Conservation (phyloP, 179 eudicot species). For the Beta lomatogona region DNA sequence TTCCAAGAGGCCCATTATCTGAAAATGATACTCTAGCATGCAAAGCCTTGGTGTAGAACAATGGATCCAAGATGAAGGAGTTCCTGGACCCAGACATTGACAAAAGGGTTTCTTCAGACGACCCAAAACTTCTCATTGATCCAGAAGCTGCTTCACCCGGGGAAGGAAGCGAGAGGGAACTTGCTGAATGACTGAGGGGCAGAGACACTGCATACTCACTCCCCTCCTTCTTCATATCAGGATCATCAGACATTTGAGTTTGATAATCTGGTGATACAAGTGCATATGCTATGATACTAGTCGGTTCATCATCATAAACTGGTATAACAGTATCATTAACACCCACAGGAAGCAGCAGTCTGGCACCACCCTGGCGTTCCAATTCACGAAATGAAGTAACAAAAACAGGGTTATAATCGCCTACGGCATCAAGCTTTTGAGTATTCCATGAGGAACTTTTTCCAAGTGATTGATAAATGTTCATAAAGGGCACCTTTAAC, state of each 20-base stretch:
- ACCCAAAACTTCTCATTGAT: conserved; percentile 48
- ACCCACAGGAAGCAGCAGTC: conserved; percentile 68
- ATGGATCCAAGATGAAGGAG: conserved; percentile 55
- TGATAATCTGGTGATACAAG: conserved; percentile 73
- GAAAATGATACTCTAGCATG: conserved; percentile 67
- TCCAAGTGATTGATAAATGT: conserved; percentile 50
- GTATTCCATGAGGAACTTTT: conserved; percentile 39
- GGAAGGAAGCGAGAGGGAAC: conserved; percentile 44
- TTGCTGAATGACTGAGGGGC: conserved; percentile 42
- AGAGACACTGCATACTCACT: conserved; percentile 48
- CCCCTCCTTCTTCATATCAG: conserved; percentile 46
- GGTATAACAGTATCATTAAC: conserved; percentile 58
- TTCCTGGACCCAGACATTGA: conserved; percentile 54
- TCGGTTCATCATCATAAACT: conserved; percentile 78
- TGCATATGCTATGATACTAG: conserved; percentile 81
- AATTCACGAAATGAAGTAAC: conserved; percentile 61
- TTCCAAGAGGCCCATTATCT: conserved; percentile 78
- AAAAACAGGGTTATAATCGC: conserved; percentile 71
- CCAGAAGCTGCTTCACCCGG: conserved; percentile 46
- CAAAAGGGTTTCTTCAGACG: conserved; percentile 59
- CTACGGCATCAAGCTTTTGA: conserved; percentile 55
- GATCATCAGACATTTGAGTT: conserved; percentile 53
- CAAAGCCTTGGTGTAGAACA: conserved; percentile 54
- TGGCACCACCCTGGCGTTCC: conserved; percentile 61
- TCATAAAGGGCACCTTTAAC: conserved; percentile 58